Base-by-base conservation (phyloP, 2,329 filamentous ascomycete species). In the Colletotrichum sp. region DNA sequence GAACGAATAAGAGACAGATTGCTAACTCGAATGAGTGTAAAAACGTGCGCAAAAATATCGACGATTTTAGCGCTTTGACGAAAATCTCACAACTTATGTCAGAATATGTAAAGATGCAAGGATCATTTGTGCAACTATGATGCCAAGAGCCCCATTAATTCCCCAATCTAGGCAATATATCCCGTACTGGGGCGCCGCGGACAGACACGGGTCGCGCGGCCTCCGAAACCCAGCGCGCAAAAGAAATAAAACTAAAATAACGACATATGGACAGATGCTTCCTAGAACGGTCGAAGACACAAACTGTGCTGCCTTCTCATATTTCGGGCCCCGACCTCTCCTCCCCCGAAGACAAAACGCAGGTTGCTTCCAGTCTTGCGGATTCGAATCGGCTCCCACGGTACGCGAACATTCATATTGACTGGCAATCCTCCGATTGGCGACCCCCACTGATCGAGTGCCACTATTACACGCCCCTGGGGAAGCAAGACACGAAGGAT, bases 221-320 rank as follows among this genome's bases (percentile, higher is more conserved):
- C 64, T 11, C 70, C 73, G 73, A 65, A 29, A 61, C 16, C 7
- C 27, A 16, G 27, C 25, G 12, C 1, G 7, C 25, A n/a, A 49
- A 73, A 65, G 39, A 76, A 73, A 69, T 73, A 76, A 76, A 36
- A 32, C 65, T 73, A 65, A 73, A 69, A 64, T 63, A 69, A 69
- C 70, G 57, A 64, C 57, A 57, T 36, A 64, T 64, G 39, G 34
- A 29, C 73, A 61, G 34, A 64, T 59, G 59, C 57, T 73, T 69
- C 69, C 44, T 19, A 63, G 39, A 32, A 55, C 19, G 70, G 55
- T 27, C 32, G 64, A 19, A 22, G 27, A n/a, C 27, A n/a, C 30
- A 59, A 57, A 19, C 61, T 27, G 52, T n/a, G 57, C 25, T 62
- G 36, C 4, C 55, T 25, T 19, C 30, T 63, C 62, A 64, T 76